Percentiles rank a stretch among this genome's conserved stretches.
These are phyloP conservation scores for Kregervanrija delftensis DNA, from an alignment of 805 yeast species.

Conservation along the genomic window DNA sequence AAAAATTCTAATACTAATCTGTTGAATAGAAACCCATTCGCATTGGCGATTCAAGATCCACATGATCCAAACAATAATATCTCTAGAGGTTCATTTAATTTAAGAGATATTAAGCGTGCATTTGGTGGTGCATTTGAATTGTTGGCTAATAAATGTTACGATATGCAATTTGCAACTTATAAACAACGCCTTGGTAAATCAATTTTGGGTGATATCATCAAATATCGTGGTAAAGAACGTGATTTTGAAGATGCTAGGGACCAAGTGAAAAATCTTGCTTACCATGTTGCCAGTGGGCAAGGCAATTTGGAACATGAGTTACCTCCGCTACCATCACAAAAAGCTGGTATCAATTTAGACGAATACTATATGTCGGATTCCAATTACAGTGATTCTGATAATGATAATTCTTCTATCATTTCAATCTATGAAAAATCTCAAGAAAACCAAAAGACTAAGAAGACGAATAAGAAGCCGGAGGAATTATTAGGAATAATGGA, in stretches of 20 bases:
- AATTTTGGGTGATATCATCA: slow-evolving; percentile 73
- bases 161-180: slow-evolving; percentile 57
- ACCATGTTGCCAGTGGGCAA: slow-evolving; percentile 22
- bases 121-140: slow-evolving; percentile 85
- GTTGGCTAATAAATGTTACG: slow-evolving; percentile 68
- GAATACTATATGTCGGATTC: slow-evolving; percentile 31
- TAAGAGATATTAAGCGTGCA: slow-evolving; percentile 73
- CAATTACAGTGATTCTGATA: slow-evolving; percentile 30
- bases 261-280: slow-evolving; percentile 56
- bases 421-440: slow-evolving; percentile 17
- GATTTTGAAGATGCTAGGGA: slow-evolving; percentile 72
- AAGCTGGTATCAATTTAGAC: slow-evolving; percentile 33
- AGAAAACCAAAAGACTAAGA: slow-evolving; percentile 6
- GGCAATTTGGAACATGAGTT: slow-evolving; percentile 11
- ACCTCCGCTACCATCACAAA: slow-evolving; percentile 30
- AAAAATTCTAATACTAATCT: slow-evolving; percentile 36
- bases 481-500: slow-evolving; percentile 20
- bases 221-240: slow-evolving; percentile 65
- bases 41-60: slow-evolving; percentile 83
- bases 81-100: slow-evolving; percentile 76
- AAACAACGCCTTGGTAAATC: slow-evolving; percentile 64
- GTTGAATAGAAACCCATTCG: slow-evolving; percentile 48
- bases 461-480: slow-evolving; percentile 12
- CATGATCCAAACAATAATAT: slow-evolving; percentile 78
- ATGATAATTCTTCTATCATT: slow-evolving; percentile 9